Conservation (phyloP, 108 stramenopile species). For the Seminavis robusta region DNA sequence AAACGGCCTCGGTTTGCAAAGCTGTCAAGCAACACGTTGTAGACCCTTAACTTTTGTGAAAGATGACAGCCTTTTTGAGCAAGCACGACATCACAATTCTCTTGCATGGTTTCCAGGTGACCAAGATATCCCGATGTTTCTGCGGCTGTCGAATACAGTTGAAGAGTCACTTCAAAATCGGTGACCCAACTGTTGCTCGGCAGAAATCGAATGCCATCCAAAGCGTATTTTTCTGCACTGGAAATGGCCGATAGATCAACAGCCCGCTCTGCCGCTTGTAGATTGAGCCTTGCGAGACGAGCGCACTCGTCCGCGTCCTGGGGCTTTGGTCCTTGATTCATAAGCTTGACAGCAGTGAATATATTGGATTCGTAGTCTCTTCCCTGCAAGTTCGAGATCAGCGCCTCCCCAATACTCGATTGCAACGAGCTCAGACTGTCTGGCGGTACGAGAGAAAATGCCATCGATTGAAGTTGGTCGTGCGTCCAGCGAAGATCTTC, state of each 20-base stretch:
- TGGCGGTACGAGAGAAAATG: too few relatives aligned
- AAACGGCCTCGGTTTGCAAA: background rate
- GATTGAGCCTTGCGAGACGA: constrained; percentile 15
- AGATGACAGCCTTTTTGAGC: background rate
- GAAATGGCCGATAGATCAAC: constrained; percentile 16
- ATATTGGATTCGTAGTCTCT: too few relatives aligned
- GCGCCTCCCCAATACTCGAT: too few relatives aligned
- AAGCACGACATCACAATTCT: constrained; percentile 1
- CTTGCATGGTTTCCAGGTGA: constrained; percentile 9
- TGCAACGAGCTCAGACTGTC: too few relatives aligned
- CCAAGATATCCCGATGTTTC: constrained; percentile 15
- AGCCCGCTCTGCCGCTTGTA: constrained; percentile 16
- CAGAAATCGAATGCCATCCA: constrained; percentile 1
- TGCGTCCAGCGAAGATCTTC: too few relatives aligned
- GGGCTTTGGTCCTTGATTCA: too few relatives aligned
- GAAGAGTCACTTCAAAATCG: constrained; percentile 9
- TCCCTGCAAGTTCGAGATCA: too few relatives aligned
- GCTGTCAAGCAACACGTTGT: constrained; percentile 5
- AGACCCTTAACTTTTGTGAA: constrained; percentile 12
- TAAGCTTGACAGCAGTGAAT: too few relatives aligned
- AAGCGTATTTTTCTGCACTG: constrained; percentile 8
- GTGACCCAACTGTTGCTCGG: constrained; percentile 1
- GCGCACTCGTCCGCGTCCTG: too few relatives aligned
- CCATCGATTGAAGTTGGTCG: too few relatives aligned
- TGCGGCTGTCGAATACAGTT: constrained; percentile 6